Evolutionary conservation across 345 rosid genomes (phyloP).

Genomic region (Eucalyptus lansdowneana): DNA sequence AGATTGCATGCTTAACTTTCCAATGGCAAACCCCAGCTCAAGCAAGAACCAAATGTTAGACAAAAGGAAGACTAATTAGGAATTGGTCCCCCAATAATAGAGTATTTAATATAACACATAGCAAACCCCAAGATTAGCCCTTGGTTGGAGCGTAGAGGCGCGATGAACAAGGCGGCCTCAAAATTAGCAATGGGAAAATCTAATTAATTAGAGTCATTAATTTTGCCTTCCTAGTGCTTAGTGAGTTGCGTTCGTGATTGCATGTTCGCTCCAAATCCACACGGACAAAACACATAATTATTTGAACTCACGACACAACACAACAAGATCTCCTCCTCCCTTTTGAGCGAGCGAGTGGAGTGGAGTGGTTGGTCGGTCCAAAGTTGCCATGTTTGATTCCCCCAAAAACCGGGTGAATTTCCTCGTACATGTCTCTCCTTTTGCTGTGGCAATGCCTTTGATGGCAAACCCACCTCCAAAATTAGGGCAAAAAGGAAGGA

Average conservation of each 20-base stretch:
- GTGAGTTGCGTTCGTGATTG: constrained; percentile 41
- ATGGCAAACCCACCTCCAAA: background rate
- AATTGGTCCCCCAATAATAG: background rate
- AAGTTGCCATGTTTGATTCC: constrained; percentile 54
- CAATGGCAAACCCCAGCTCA: background rate
- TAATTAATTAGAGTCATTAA: background rate
- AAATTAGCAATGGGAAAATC: constrained; percentile 1
- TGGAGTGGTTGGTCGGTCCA: constrained; percentile 32
- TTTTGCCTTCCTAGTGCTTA: constrained; percentile 13
- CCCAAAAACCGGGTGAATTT: constrained; percentile 25
- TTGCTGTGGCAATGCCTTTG: background rate
- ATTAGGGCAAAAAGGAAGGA: background rate
- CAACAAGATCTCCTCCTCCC: background rate
- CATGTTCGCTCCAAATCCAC: background rate
- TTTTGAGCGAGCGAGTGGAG: constrained; percentile 11
- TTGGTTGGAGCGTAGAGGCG: constrained; percentile 9
- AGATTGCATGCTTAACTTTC: background rate
- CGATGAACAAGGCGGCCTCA: constrained; percentile 8
- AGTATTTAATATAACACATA: background rate
- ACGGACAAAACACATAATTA: background rate
- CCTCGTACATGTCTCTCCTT: constrained; percentile 15
- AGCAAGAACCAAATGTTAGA: background rate
- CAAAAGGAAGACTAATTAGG: background rate
- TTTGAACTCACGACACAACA: background rate
- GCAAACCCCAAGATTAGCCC: constrained; percentile 1